A percentile compares a stretch with the other conserved stretches of the same genome.
These are phyloP conservation scores for Didymellaceae sp. DNA, from an alignment of 2,329 filamentous ascomycete species.

Conservation along the genomic window DNA sequence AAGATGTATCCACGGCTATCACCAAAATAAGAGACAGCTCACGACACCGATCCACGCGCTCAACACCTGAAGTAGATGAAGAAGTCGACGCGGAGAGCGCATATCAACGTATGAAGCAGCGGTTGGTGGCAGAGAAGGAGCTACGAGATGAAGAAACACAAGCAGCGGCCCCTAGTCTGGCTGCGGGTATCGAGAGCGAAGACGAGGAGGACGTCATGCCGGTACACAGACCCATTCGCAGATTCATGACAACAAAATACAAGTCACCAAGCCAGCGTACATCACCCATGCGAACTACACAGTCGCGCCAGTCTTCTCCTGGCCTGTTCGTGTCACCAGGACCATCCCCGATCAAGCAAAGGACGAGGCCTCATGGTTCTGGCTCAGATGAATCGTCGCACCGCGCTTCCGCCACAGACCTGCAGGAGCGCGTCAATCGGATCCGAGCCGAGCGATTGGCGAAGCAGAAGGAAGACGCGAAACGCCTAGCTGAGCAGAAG, in stretches of 20 bases:
- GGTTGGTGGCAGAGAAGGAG: conserved; percentile 47
- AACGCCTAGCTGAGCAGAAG: conserved; percentile 49
- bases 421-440: conserved; percentile 74
- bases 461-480: conserved; percentile 63
- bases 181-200: conserved; percentile 27
- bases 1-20: conserved; percentile 43
- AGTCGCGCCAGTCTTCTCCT: conserved; percentile 53
- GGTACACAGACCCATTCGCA: conserved; percentile 28
- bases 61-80: conserved; percentile 28
- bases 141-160: conserved; percentile 20
- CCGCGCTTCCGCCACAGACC: conserved; percentile 61
- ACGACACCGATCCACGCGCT: background rate
- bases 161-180: conserved; percentile 5
- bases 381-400: conserved; percentile 55
- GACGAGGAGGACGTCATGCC: conserved; percentile 40
- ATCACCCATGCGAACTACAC: conserved; percentile 25
- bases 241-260: conserved; percentile 12
- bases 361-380: conserved; percentile 40
- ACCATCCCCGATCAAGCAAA: conserved; percentile 45
- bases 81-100: conserved; percentile 47
- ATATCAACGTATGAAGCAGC: conserved; percentile 57
- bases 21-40: conserved; percentile 9
- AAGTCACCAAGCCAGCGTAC: conserved; percentile 22
- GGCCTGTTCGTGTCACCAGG: conserved; percentile 65
- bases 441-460: conserved; percentile 75